These are phyloP conservation scores for Papilionanthe hybrid DNA, from an alignment of 116 monocot species.

Conservation along the genomic window DNA sequence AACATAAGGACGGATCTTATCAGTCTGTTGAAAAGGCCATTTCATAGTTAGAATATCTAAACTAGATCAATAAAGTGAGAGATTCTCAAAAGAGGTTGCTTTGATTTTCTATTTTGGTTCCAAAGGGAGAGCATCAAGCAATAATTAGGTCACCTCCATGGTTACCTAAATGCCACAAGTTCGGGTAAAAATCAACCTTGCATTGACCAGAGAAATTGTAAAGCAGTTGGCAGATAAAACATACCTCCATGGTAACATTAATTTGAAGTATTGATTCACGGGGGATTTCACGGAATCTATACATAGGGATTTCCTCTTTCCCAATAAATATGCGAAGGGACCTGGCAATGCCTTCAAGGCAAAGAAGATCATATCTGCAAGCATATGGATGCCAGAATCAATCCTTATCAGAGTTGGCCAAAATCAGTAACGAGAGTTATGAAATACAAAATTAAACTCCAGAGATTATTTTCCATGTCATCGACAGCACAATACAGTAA, in stretches of 20 bases:
- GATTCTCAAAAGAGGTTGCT: not conserved
- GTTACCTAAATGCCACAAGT: not conserved
- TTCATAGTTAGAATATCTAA: not conserved
- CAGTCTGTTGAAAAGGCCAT: constrained; percentile 46
- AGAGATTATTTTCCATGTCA: not conserved
- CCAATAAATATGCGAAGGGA: constrained; percentile 80
- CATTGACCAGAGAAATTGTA: not conserved
- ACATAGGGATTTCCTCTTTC: constrained; percentile 54
- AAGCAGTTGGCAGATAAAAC: not conserved
- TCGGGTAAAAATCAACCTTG: not conserved
- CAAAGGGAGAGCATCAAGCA: not conserved
- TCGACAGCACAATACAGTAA: too few species aligned
- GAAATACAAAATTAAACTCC: not conserved
- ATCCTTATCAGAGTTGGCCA: not conserved
- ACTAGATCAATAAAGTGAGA: not conserved
- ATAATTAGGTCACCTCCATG: not conserved
- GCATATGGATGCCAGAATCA: not conserved
- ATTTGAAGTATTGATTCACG: constrained; percentile 47
- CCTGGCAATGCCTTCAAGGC: constrained; percentile 80
- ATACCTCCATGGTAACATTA: constrained; percentile 44
- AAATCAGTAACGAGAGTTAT: not conserved
- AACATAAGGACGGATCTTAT: constrained; percentile 66
- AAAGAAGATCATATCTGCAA: constrained; percentile 88
- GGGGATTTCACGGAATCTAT: constrained; percentile 37
- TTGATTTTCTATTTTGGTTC: not conserved